Evolutionary conservation across 192 early-diverging fungal genomes (phyloP), one percentile per base, ranked within the genome.

Genomic region (Funneliformis mosseae): DNA sequence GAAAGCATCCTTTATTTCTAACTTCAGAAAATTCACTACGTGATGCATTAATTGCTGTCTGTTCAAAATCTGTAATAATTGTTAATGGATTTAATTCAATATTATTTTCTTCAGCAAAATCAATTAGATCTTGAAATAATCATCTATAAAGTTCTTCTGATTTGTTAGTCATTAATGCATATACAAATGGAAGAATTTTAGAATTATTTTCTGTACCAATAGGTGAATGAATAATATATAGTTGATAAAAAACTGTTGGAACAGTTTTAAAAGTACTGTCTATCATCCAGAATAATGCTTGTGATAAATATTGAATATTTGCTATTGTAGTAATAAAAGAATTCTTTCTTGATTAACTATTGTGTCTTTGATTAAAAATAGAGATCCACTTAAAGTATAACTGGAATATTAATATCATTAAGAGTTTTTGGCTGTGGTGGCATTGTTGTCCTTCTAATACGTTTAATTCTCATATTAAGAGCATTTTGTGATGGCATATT

Each of bases 41-140:
- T 12, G 41, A 42, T 28, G 41, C 71, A 73, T 73, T 43, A 21
- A 73, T 73, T 12, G 41, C 41, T 46, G 41, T 41, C 1, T 45
- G 0, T 23, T 73, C 41, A 73, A 73, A 73, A 73, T 73, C 71
- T 11, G 71, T 73, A 14, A 73, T n/a, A 21, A 73, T 73, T 21
- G 23, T 46, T 23, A 18, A 23, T 8, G 4, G 21, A 0, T 43
- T 42, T 5, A 45, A 18, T 45, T 43, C 4, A 50, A 73, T 12
- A n/a, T 73, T 18, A 50, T 73, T 42, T 46, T 73, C 71, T 46
- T 43, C 71, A 43, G 66, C 25, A 28, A 68, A 73, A 42, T 73
- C 1, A 46, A 12, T 46, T 46, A 73, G 1, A 50, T 46, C 41
- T 50, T 73, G 41, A 73, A 73, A 73, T 2, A 73, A 50, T 23